These are phyloP conservation scores for Fennellomyces sp. DNA, from an alignment of 371 early-diverging fungal species.

Conservation along the genomic window DNA sequence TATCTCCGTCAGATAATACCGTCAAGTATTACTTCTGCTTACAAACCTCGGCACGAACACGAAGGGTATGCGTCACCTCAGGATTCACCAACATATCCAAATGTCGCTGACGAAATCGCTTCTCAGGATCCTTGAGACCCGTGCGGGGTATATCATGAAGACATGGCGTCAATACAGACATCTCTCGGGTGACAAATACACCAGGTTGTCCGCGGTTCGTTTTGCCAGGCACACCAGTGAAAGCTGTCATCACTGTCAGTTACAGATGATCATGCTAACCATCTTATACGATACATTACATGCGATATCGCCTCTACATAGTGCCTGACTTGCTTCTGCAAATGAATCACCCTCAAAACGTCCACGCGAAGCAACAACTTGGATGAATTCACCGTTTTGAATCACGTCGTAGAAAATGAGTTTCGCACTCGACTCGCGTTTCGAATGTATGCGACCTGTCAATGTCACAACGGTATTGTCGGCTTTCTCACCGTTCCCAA, in stretches of 20 bases:
- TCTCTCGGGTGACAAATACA: conserved; percentile 61
- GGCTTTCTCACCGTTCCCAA: conserved; percentile 39
- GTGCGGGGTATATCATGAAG: conserved; percentile 80
- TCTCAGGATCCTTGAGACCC: conserved; percentile 76
- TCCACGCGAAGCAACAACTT: conserved; percentile 67
- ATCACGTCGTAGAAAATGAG: conserved; percentile 75
- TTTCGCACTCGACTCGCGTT: conserved; percentile 73
- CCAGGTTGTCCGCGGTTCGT: conserved; percentile 86
- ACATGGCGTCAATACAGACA: conserved; percentile 89
- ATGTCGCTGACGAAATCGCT: conserved; percentile 85
- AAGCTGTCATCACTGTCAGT: too few relatives aligned
- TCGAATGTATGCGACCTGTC: conserved; percentile 65
- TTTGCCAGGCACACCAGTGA: conserved; percentile 77
- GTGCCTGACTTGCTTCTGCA: conserved; percentile 33
- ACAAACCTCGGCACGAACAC: conserved; percentile 55
- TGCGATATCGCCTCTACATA: conserved; percentile 72
- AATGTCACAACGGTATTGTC: conserved; percentile 27
- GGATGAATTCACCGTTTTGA: conserved; percentile 64
- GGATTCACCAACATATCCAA: conserved; percentile 90
- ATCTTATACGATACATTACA: conserved; percentile 50
- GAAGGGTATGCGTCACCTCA: conserved; percentile 57
- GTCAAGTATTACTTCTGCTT: neutral
- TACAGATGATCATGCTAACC: too few relatives aligned
- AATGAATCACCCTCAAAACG: conserved; percentile 52
- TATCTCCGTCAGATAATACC: neutral